Evolutionary conservation across 164 flowering plant genomes (phyloP), one percentile per base, ranked within the genome.

Genomic region (Kingdonia uniflora): DNA sequence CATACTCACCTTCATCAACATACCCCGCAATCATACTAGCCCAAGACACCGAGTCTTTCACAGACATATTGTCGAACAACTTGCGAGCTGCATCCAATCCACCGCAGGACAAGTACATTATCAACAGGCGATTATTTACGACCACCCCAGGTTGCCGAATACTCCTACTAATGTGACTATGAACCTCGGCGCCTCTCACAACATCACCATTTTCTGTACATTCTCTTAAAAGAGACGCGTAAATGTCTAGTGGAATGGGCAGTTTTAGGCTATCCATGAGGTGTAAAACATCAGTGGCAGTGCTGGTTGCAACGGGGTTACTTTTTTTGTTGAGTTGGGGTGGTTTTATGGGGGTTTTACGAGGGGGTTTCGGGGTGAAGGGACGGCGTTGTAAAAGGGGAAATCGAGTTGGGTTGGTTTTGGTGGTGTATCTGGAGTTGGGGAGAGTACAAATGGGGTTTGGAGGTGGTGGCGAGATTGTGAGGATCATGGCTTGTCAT

Each of bases 41-140:
- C 83, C 84, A 82, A 0, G 80, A 73, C 51, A 59, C 47, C 59
- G 63, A 62, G 59, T 80, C 69, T 49, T 52, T 72, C 2, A 14
- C n/a, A 12, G 68, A 14, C 87, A 82, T 80, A 70, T 57, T 46
- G 20, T 77, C 81, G 21, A 85, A 82, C 63, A 80, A 14, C 1
- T 73, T 45, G 47, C 63, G 74, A 20, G 89, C 87, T 57, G 43
- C 17, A 11, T 59, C 61, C 6, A 77, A 7, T n/a, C 62, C 56
- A 21, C 78, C 76, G 26, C 80, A 75, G 0, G 63, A 57, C 0
- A 59, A 76, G 24, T 61, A 59, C 87, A 80, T 76, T 0, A 80
- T 53, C 49, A 82, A 60, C 23, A 85, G 40, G 8, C 81, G 71
- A 49, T 82, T 82, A 14, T 68, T 49, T 46, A 80, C 60, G 11